These are phyloP conservation scores for Termitomyces sp. DNA, from an alignment of 768 basidiomycete genomes.

Conservation along the genomic window DNA sequence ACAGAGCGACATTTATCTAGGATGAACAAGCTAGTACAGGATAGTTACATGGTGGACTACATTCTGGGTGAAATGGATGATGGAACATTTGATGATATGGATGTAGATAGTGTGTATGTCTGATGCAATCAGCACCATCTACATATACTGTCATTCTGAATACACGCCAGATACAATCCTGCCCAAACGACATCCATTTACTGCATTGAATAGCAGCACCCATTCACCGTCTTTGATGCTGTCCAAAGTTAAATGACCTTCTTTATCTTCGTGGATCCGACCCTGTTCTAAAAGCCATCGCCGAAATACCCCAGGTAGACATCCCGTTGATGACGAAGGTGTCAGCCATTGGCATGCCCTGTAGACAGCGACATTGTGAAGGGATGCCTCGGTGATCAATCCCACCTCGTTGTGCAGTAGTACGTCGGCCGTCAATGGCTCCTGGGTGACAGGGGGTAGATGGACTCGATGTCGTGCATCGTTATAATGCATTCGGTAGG, in stretches of 20 bases:
- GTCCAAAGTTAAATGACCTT: constrained; percentile 34
- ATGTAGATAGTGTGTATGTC: constrained; percentile 25
- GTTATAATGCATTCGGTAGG: constrained; percentile 52
- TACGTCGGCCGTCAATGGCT: constrained; percentile 44
- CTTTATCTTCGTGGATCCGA: constrained; percentile 46
- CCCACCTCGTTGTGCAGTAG: constrained; percentile 51
- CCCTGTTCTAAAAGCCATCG: constrained; percentile 62
- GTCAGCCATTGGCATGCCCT: constrained; percentile 60
- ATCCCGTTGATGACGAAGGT: constrained; percentile 54
- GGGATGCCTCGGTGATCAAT: constrained; percentile 58
- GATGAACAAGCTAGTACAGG: constrained; percentile 84
- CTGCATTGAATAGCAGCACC: constrained; percentile 69
- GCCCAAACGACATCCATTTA: constrained; percentile 64
- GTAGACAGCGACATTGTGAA: constrained; percentile 68
- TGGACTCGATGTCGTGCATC: constrained; percentile 55
- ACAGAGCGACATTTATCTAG: constrained; percentile 88
- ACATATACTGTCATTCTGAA: constrained; percentile 1
- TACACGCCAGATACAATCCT: constrained; percentile 21
- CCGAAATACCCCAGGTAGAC: constrained; percentile 67
- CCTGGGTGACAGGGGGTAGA: constrained; percentile 29
- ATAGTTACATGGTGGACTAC: constrained; percentile 94
- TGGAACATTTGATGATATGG: constrained; percentile 58
- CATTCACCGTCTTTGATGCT: constrained; percentile 49
- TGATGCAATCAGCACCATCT: background rate
- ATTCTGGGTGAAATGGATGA: constrained; percentile 85